Evolutionary conservation across 2,329 filamentous ascomycete species (phyloP).

Genomic region (Geosmithia morbida): DNA sequence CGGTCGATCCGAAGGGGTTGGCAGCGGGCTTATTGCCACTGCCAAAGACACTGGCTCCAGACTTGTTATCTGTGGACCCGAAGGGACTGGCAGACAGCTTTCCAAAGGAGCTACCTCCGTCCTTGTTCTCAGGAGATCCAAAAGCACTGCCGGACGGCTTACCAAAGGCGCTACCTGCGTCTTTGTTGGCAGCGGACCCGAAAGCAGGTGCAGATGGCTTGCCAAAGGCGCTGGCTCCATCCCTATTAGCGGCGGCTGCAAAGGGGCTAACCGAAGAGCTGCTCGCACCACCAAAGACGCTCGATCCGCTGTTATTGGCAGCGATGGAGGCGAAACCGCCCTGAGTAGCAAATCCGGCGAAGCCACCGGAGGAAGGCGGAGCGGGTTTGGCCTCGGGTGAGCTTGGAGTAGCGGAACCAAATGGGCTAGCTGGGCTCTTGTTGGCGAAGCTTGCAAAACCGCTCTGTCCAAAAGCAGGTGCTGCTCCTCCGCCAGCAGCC

Average conservation of each 20-base stretch:
- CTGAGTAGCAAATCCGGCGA: conserved; percentile 38
- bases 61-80: not conserved
- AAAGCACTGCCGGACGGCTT: not conserved
- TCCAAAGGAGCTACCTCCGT: conserved; percentile 15
- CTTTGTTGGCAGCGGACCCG: conserved; percentile 8
- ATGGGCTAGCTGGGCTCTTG: conserved; percentile 8
- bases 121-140: not conserved
- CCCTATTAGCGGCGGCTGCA: not conserved
- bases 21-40: conserved; percentile 4
- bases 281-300: conserved; percentile 19
- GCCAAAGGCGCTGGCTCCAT: conserved; percentile 14
- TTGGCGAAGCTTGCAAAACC: conserved; percentile 28
- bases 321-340: conserved; percentile 36
- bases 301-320: conserved; percentile 14
- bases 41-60: conserved; percentile 13
- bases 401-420: not conserved
- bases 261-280: conserved; percentile 14
- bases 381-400: conserved; percentile 4
- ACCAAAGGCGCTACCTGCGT: not conserved
- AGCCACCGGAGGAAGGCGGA: conserved; percentile 22
- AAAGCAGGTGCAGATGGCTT: conserved; percentile 9
- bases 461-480: conserved; percentile 40
- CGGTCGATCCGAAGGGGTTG: conserved; percentile 12
- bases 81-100: conserved; percentile 9
- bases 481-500: conserved; percentile 18